Conservation (phyloP, 805 yeast genomes). For the Maudiozyma turicensis region DNA sequence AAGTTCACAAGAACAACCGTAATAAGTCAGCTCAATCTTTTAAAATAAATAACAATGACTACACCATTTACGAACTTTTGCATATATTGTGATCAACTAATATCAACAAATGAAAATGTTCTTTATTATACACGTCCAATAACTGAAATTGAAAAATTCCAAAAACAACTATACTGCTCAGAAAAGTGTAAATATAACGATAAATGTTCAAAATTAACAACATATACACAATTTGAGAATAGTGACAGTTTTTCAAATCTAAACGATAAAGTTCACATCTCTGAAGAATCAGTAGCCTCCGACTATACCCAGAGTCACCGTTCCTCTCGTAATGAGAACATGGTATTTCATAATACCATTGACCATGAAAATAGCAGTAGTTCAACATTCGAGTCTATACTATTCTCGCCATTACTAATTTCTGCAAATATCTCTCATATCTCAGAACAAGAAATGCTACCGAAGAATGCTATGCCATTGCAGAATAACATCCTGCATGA, state of each 20-base stretch:
- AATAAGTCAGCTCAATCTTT: too few species aligned
- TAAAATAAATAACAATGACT: background rate
- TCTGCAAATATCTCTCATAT: too few species aligned
- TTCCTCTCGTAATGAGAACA: too few species aligned
- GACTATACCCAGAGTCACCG: too few species aligned
- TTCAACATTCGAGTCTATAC: too few species aligned
- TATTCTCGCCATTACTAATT: too few species aligned
- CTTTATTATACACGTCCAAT: background rate
- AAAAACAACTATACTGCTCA: constrained; percentile 1
- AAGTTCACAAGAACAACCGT: too few species aligned
- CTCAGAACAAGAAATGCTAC: too few species aligned
- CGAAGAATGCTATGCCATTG: background rate
- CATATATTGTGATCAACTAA: constrained; percentile 4
- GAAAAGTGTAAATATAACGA: constrained; percentile 1
- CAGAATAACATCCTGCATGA: background rate
- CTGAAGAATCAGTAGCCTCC: too few species aligned
- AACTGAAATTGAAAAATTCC: background rate
- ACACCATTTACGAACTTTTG: constrained; percentile 3
- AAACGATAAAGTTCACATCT: too few species aligned
- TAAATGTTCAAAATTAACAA: background rate
- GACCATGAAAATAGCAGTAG: too few species aligned
- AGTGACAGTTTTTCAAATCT: background rate
- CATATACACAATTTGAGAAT: background rate
- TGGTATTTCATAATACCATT: too few species aligned
- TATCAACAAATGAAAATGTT: background rate